A percentile compares a stretch with the other conserved stretches of the same genome.
These are phyloP conservation scores for Cyclotella choctawhatcheeana DNA, from an alignment of 108 stramenopile genomes.

Conservation along the genomic window DNA sequence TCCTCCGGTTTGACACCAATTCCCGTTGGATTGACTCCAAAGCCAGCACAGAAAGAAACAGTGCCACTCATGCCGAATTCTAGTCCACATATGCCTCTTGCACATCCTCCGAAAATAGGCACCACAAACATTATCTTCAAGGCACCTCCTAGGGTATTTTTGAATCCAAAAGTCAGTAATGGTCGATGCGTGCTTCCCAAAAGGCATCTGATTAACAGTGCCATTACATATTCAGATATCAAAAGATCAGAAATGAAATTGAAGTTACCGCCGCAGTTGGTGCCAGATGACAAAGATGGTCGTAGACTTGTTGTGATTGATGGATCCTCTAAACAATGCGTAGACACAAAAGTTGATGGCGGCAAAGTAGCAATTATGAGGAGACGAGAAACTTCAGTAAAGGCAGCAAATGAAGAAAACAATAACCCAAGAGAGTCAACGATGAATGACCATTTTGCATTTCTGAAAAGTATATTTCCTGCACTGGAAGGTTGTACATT, in stretches of 20 bases:
- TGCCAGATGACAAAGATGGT: constrained; percentile 2
- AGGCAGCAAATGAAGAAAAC: neutral
- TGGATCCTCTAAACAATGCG: neutral
- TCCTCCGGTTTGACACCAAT: constrained; percentile 2
- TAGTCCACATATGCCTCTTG: constrained; percentile 3
- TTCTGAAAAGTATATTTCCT: constrained; percentile 20
- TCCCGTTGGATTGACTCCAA: neutral
- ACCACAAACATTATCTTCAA: neutral
- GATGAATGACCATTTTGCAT: constrained; percentile 16
- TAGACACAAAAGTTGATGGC: neutral
- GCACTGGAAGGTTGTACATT: constrained; percentile 65
- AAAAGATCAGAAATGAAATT: neutral
- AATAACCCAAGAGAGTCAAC: neutral
- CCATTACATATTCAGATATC: neutral
- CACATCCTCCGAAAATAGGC: neutral
- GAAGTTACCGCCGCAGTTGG: constrained; percentile 1
- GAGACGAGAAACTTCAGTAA: neutral
- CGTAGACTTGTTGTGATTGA: neutral
- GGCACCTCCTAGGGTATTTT: neutral
- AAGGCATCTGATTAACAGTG: neutral
- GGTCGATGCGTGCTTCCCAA: neutral
- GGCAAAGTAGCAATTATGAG: neutral
- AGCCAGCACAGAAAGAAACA: neutral
- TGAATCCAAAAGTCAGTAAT: neutral
- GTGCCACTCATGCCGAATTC: neutral